These are phyloP conservation scores for Cadophora gregata DNA, from an alignment of 2,329 filamentous ascomycete species.

Conservation along the genomic window DNA sequence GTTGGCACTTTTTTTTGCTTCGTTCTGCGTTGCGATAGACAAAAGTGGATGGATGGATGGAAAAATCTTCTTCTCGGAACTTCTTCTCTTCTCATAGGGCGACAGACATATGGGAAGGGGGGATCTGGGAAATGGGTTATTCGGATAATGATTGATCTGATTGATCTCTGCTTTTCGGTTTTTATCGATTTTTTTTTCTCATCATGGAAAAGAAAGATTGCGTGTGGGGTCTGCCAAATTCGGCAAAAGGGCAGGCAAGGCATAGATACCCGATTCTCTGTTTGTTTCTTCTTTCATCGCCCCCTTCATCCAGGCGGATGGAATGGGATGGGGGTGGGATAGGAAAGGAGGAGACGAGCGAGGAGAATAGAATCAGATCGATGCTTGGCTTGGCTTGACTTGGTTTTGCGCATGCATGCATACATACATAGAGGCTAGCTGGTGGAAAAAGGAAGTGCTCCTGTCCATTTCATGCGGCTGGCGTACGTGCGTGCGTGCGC, in stretches of 20 bases:
- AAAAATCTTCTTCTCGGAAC: constrained; percentile 27
- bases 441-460: constrained; percentile 48
- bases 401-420: constrained; percentile 24
- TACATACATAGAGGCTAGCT: constrained; percentile 32
- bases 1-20: constrained; percentile 23
- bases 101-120: constrained; percentile 19
- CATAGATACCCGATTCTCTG: constrained; percentile 20
- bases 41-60: constrained; percentile 40
- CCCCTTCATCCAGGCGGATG: constrained; percentile 26
- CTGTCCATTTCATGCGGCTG: constrained; percentile 43
- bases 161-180: constrained; percentile 16
- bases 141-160: constrained; percentile 16
- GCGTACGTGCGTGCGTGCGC: background rate
- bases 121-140: constrained; percentile 26
- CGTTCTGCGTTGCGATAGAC: constrained; percentile 39
- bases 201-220: constrained; percentile 37
- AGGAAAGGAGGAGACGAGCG: constrained; percentile 14
- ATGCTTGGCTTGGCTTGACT: constrained; percentile 28
- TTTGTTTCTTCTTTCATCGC: constrained; percentile 23
- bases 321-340: constrained; percentile 5
- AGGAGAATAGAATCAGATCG: constrained; percentile 32
- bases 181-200: constrained; percentile 34
- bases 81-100: constrained; percentile 33
- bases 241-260: constrained; percentile 31
- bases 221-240: constrained; percentile 34